phyloP scores from a whole-genome alignment of 2,329 filamentous ascomycete species.

The Stachybotrys chartarum region DNA sequence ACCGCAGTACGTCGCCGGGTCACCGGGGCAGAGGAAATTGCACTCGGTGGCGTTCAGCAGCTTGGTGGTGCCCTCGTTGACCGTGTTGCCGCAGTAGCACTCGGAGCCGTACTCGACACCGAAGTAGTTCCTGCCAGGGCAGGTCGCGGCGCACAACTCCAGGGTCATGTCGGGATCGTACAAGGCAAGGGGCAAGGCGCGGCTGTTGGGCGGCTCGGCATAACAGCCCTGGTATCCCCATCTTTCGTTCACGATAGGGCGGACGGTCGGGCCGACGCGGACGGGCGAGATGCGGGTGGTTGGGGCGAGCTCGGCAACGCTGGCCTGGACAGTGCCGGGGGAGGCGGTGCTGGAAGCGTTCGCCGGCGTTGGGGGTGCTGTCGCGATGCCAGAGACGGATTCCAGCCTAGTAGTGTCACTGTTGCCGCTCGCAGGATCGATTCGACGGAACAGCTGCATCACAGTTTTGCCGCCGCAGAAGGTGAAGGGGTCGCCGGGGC shows the following conservation, averaged over 20 bases:
- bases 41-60: slow-evolving; percentile 12
- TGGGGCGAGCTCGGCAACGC: not conserved
- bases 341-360: not conserved
- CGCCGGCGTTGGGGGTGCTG: not conserved
- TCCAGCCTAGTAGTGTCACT: no score
- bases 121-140: slow-evolving; percentile 23
- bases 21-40: slow-evolving; percentile 16
- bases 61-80: slow-evolving; percentile 6
- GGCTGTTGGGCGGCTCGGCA: slow-evolving; percentile 21
- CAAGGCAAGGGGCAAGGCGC: slow-evolving; percentile 12
- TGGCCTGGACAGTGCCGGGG: not conserved
- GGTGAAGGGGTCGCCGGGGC: not conserved
- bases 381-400: no score
- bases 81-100: slow-evolving; percentile 22
- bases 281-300: slow-evolving; percentile 10
- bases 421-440: no score
- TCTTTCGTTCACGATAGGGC: slow-evolving; percentile 13
- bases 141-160: slow-evolving; percentile 19
- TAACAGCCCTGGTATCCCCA: slow-evolving; percentile 30
- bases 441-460: not conserved
- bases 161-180: slow-evolving; percentile 14
- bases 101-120: slow-evolving; percentile 26
- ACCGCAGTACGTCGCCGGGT: slow-evolving; percentile 14
- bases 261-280: slow-evolving; percentile 15
- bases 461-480: not conserved